Evolutionary conservation across 139 green algal species (phyloP).

Genomic region (Haematococcus lacustris): DNA sequence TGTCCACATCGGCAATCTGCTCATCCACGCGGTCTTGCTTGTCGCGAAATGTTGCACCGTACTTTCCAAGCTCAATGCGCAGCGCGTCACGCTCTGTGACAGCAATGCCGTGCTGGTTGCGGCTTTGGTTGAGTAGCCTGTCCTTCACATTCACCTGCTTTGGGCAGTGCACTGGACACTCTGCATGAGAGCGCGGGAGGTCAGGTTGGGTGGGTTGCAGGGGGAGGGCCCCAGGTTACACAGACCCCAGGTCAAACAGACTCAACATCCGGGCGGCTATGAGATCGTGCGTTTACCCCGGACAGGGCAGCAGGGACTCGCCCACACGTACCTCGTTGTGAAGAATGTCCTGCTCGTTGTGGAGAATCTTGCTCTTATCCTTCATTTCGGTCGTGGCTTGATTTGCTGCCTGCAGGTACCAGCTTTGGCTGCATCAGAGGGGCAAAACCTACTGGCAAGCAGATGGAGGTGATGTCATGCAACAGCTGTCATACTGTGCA

Average conservation of each 20-base stretch:
- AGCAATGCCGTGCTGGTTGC: slow-evolving; percentile 28
- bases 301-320: too few relatives aligned
- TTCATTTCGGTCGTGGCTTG: slow-evolving; percentile 67
- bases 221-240: too few relatives aligned
- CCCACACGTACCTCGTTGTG: slow-evolving; percentile 35
- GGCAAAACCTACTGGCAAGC: too few relatives aligned
- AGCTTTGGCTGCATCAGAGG: too few relatives aligned
- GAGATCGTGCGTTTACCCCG: too few relatives aligned
- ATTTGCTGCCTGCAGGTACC: slow-evolving; percentile 42
- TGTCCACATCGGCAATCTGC: slow-evolving; percentile 58
- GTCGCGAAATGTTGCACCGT: slow-evolving; percentile 45
- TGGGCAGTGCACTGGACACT: too few relatives aligned
- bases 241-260: too few relatives aligned
- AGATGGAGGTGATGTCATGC: too few relatives aligned
- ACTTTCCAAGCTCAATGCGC: slow-evolving; percentile 52
- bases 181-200: too few relatives aligned
- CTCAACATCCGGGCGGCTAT: too few relatives aligned
- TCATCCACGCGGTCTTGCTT: slow-evolving; percentile 63
- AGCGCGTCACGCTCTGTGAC: slow-evolving; percentile 52
- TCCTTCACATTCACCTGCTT: slow-evolving; percentile 48
- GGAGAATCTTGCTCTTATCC: slow-evolving; percentile 72
- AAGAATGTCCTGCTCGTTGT: slow-evolving; percentile 71
- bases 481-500: too few relatives aligned
- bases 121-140: slow-evolving; percentile 47
- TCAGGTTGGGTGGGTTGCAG: too few relatives aligned